phyloP scores from a whole-genome alignment of 306 rosid genomes.

The Vigna nakashimae region DNA sequence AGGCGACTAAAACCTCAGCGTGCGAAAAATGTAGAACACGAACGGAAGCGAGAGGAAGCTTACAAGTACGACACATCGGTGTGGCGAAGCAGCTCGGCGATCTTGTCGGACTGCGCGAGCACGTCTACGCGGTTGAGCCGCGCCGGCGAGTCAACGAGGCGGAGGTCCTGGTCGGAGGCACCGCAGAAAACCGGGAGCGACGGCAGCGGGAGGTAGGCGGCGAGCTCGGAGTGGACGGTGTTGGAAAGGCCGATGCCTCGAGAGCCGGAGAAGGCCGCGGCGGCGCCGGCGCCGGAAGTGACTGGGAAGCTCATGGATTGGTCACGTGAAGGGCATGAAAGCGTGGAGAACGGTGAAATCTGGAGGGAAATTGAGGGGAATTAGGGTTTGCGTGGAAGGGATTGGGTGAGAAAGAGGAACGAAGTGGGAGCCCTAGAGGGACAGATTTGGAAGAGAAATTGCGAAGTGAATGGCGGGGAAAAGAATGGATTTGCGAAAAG shows the following conservation, averaged over 20 bases:
- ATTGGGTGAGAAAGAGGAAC: too few species aligned
- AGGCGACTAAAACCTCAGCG: slow-evolving; percentile 38
- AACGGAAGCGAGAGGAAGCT: slow-evolving; percentile 42
- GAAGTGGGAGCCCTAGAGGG: slow-evolving; percentile 62
- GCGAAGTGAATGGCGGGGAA: slow-evolving; percentile 94
- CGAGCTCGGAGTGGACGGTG: slow-evolving; percentile 87
- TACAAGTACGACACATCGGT: slow-evolving; percentile 94
- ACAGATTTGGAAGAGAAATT: slow-evolving; percentile 60
- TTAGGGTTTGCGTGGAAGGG: slow-evolving; percentile 51
- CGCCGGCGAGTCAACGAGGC: slow-evolving; percentile 67
- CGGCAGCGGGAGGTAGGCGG: slow-evolving; percentile 89
- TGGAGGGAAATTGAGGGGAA: slow-evolving; percentile 38
- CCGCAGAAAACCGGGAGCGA: slow-evolving; percentile 95
- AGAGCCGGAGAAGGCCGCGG: slow-evolving; percentile 42
- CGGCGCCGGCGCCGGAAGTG: slow-evolving; percentile 42
- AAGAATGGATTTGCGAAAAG: slow-evolving; percentile 49
- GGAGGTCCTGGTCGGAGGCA: slow-evolving; percentile 71
- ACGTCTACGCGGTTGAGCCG: slow-evolving; percentile 56
- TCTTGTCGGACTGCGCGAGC: slow-evolving; percentile 73
- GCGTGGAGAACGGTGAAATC: slow-evolving; percentile 50
- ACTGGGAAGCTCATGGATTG: slow-evolving; percentile 67
- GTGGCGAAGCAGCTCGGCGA: slow-evolving; percentile 82
- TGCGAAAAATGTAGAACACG: slow-evolving; percentile 21
- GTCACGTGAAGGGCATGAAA: slow-evolving; percentile 50
- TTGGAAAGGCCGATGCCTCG: slow-evolving; percentile 79